A percentile compares a stretch with the other conserved stretches of the same genome.
phyloP scores from a whole-genome alignment of 2,329 filamentous ascomycete genomes.

The Ophiostoma himal-ulmi region DNA sequence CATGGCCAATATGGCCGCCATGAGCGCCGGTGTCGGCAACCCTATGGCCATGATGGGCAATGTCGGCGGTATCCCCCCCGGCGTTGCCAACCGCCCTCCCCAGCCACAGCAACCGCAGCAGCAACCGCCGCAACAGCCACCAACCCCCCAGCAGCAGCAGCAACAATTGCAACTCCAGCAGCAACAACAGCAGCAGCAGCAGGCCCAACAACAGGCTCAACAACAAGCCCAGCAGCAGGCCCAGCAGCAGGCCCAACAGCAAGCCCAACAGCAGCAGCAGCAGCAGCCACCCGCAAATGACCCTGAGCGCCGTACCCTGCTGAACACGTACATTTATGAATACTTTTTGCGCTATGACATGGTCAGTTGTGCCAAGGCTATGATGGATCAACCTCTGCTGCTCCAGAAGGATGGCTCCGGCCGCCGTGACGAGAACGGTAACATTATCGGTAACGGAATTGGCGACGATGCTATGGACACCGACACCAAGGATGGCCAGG shows the following conservation, averaged over 20 bases:
- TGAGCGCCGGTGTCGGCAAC: slow-evolving; percentile 61
- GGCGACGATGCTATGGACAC: slow-evolving; percentile 73
- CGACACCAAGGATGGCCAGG: slow-evolving; percentile 73
- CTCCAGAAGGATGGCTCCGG: slow-evolving; percentile 62
- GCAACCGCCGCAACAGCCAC: slow-evolving; percentile 20
- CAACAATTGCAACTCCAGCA: slow-evolving; percentile 13
- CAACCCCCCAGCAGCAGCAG: slow-evolving; percentile 29
- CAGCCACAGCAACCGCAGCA: slow-evolving; percentile 20
- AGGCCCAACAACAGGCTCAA: slow-evolving; percentile 22
- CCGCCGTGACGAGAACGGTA: slow-evolving; percentile 62
- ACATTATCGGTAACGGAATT: slow-evolving; percentile 60
- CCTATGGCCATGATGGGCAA: slow-evolving; percentile 65
- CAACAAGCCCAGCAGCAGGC: slow-evolving; percentile 18
- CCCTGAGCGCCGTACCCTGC: slow-evolving; percentile 43
- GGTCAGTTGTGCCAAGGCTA: slow-evolving; percentile 72
- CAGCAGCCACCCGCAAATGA: not conserved
- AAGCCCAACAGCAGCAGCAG: slow-evolving; percentile 22
- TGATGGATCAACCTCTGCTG: slow-evolving; percentile 64
- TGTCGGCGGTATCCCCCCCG: slow-evolving; percentile 35
- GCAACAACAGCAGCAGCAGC: slow-evolving; percentile 18
- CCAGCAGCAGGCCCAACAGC: slow-evolving; percentile 25
- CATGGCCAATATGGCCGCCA: slow-evolving; percentile 65
- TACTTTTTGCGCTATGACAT: slow-evolving; percentile 84
- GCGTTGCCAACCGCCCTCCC: slow-evolving; percentile 31
- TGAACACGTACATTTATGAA: slow-evolving; percentile 88